A percentile compares a stretch with the other conserved stretches of the same genome.
These are phyloP conservation scores for Raffaelea arxii DNA, from an alignment of 2,329 filamentous ascomycete genomes.

Conservation along the genomic window DNA sequence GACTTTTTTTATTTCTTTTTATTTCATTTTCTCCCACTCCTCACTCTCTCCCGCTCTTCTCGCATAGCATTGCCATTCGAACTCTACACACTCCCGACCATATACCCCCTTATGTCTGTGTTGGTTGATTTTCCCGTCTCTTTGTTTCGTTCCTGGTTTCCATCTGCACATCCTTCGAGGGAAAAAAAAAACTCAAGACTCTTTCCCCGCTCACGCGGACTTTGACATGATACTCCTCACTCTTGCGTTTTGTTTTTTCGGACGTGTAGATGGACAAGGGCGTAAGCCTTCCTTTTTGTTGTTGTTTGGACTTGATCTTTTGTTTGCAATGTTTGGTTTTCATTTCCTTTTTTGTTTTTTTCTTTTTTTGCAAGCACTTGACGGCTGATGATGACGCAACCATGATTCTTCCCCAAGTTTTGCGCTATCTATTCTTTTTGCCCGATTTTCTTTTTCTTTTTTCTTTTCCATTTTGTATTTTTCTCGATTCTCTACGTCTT, in stretches of 20 bases:
- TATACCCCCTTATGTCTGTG: constrained; percentile 6
- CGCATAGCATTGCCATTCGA: too few relatives aligned
- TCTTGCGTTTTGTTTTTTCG: constrained; percentile 1
- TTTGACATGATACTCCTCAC: not conserved
- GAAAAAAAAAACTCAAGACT: too few relatives aligned
- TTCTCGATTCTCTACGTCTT: not conserved
- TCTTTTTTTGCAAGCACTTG: not conserved
- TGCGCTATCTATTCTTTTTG: not conserved
- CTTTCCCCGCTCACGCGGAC: constrained; percentile 7
- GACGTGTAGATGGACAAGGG: not conserved
- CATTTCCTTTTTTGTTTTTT: not conserved
- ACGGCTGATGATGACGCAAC: too few relatives aligned
- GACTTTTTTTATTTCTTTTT: not conserved
- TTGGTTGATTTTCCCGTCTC: constrained; percentile 2
- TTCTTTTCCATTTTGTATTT: not conserved
- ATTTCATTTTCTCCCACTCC: constrained; percentile 12
- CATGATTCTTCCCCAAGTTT: too few relatives aligned
- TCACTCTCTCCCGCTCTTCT: too few relatives aligned
- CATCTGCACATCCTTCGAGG: constrained; percentile 2
- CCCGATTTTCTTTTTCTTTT: not conserved
- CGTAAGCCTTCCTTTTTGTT: not conserved
- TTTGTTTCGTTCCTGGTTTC: constrained; percentile 1
- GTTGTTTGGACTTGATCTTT: not conserved
- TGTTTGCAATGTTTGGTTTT: not conserved
- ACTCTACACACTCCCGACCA: too few relatives aligned